Conservation (phyloP, 768 basidiomycete species). For the Cystoderma amianthinum region DNA sequence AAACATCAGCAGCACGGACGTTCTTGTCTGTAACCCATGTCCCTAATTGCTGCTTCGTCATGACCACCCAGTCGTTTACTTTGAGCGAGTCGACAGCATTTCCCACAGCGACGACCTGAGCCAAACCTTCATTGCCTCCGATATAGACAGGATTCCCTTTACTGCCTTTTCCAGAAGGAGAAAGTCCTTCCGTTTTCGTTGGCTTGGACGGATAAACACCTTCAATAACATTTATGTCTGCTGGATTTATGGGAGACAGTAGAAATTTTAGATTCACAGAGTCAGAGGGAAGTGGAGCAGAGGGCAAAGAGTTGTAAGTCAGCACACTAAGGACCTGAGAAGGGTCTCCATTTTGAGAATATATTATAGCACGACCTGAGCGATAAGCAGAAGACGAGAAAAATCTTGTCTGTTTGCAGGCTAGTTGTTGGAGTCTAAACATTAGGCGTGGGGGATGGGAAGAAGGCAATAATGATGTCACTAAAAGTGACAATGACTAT, state of each 20-base stretch:
- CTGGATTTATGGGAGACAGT: conserved; percentile 74
- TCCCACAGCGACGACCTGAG: conserved; percentile 57
- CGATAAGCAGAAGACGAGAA: conserved; percentile 22
- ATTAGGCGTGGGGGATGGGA: background rate
- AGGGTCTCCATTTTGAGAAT: conserved; percentile 55
- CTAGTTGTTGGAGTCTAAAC: background rate
- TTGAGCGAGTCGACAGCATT: conserved; percentile 38
- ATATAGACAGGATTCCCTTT: conserved; percentile 39
- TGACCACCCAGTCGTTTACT: conserved; percentile 68
- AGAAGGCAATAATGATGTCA: background rate
- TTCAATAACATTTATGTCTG: conserved; percentile 76
- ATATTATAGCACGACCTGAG: conserved; percentile 60
- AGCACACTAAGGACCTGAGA: conserved; percentile 47
- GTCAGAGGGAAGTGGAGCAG: conserved; percentile 37
- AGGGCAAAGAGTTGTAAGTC: conserved; percentile 43
- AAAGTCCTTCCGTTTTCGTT: conserved; percentile 24
- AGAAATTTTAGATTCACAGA: conserved; percentile 62
- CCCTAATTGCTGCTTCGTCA: conserved; percentile 62
- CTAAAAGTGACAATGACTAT: no score
- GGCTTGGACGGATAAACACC: conserved; percentile 77
- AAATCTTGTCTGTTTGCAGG: conserved; percentile 4
- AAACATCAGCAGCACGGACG: conserved; percentile 46
- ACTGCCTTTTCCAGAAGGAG: conserved; percentile 21
- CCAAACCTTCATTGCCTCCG: conserved; percentile 75
- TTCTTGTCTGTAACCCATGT: conserved; percentile 65